A percentile compares a stretch with the other conserved stretches of the same genome.
phyloP scores from a whole-genome alignment of 2,329 filamentous ascomycete species.

The Penicillium brasilianum region DNA sequence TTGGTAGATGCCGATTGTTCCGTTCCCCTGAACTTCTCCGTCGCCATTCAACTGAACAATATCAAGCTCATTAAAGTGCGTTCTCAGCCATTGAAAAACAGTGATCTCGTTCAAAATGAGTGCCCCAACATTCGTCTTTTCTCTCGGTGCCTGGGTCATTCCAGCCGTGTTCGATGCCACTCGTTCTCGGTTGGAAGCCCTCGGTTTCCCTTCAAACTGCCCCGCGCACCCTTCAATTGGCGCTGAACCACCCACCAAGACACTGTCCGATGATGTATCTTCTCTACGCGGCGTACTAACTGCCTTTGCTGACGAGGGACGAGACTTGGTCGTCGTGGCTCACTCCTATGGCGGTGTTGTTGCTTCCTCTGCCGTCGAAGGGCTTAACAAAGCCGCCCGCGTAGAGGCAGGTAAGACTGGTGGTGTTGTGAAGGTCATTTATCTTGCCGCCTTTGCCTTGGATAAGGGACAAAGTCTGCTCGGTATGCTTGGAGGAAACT shows the following conservation, averaged over 20 bases:
- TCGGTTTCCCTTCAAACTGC: constrained; percentile 41
- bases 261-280: constrained; percentile 42
- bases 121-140: not conserved
- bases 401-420: not conserved
- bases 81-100: not conserved
- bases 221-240: constrained; percentile 38
- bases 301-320: not conserved
- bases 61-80: not conserved
- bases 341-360: not conserved
- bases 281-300: not conserved
- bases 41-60: not conserved
- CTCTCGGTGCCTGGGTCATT: not conserved
- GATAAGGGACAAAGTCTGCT: not conserved
- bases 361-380: not conserved
- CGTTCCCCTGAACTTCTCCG: not conserved
- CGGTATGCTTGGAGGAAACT: not conserved
- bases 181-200: not conserved
- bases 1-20: not conserved
- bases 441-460: not conserved
- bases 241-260: constrained; percentile 39
- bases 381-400: not conserved
- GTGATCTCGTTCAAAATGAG: not conserved
- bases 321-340: not conserved
- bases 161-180: not conserved
- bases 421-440: not conserved